Conservation (phyloP, 805 yeast genomes). For the Kazachstania kunashirensis region DNA sequence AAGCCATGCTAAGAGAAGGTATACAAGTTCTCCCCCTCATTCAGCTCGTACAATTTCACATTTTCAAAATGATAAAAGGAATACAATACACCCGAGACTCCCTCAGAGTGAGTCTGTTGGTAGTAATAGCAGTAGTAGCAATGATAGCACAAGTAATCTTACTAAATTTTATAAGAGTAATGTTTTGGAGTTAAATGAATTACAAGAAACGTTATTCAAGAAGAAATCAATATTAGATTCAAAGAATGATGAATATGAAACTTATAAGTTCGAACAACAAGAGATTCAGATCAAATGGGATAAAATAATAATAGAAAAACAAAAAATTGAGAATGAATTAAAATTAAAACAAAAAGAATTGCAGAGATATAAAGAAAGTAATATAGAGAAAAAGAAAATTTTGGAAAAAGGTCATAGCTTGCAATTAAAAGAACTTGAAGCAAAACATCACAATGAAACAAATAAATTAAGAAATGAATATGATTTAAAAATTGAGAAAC, state of each 20-base stretch:
- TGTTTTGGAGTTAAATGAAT: conserved; percentile 22
- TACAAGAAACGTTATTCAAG: conserved; percentile 20
- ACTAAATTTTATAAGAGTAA: conserved; percentile 27
- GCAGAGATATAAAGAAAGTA: conserved; percentile 22
- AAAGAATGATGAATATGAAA: conserved; percentile 18
- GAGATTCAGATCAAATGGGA: conserved; percentile 21
- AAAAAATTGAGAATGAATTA: conserved; percentile 19
- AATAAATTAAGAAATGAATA: conserved; percentile 30
- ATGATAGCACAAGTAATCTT: conserved; percentile 9
- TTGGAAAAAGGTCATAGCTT: conserved; percentile 28
- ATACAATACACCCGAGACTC: not conserved
- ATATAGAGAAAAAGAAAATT: conserved; percentile 17
- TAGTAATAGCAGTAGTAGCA: not conserved
- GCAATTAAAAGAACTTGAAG: conserved; percentile 26
- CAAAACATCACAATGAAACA: conserved; percentile 32
- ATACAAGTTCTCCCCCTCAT: conserved; percentile 9
- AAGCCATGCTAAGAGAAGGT: conserved; percentile 6
- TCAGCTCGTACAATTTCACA: not conserved
- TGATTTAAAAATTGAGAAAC: conserved; percentile 31
- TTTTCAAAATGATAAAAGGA: not conserved
- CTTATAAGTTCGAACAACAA: conserved; percentile 12
- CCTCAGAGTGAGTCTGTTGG: not conserved
- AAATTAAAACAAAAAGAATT: conserved; percentile 28
- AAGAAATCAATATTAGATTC: conserved; percentile 21
- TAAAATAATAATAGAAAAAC: conserved; percentile 22